Base-by-base conservation (phyloP, 768 basidiomycete species). In the Calocybe gangraenosa region DNA sequence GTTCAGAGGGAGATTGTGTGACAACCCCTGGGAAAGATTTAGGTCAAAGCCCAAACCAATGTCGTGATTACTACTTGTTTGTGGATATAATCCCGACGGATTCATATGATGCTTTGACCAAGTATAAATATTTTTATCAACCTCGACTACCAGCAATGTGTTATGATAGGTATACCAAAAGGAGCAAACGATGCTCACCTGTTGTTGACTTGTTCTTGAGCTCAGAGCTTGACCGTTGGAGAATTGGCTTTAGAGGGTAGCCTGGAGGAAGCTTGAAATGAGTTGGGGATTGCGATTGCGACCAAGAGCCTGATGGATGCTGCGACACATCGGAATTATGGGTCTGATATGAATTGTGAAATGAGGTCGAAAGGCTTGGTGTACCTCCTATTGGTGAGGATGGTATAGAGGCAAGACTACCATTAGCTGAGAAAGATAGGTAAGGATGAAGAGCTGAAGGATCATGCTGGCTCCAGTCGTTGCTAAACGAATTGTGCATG, bases 401-500 rank as follows among this genome's bases (percentile, higher is more conserved):
- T 56, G 57, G 57, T 54, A 58, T 52, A 36, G 69, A 70, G 39
- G 65, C 69, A 32, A 87, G 63, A 37, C 79, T 68, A 53, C 78
- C 80, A 55, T 78, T 79, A 2, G 82, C 75, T 10, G 78, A 73
- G 34, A 87, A 73, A 28, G 76, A 73, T 32, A 79, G 75, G 35
- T 73, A 59, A 5, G 82, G 79, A 48, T 82, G 73, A 40, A 86
- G 67, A 2, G 86, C 79, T 3, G 75, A 59, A n/a, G 83, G 68
- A 60, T 84, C 84, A 15, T 84, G 42, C 52, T 70, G 65, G 19
- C 61, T 65, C 85, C 85, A 87, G 57, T 73, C 65, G 49, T 65
- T 53, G 48, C 50, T 55, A 37, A 64, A 58, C 39, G 54, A 48
- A 28, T 56, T 56, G 23, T 55, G 52, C n/a, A 56, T 44, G 39